These are phyloP conservation scores for Fistulifera pelliculosa DNA, from an alignment of 108 stramenopile species.

Conservation along the genomic window DNA sequence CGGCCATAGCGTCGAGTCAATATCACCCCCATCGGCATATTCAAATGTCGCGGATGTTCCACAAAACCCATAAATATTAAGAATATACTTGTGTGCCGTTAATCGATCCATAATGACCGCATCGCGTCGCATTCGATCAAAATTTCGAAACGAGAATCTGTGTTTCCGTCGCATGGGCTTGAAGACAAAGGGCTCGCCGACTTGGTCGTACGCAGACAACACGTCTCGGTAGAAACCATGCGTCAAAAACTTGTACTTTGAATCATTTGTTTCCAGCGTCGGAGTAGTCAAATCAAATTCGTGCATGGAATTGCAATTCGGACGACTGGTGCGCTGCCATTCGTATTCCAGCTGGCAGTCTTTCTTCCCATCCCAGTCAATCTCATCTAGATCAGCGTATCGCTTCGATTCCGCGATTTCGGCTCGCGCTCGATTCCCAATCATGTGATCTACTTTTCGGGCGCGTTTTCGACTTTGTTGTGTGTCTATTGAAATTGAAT, in stretches of 20 bases:
- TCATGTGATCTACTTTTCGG: no score
- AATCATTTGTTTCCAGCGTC: background rate
- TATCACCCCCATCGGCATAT: conserved; percentile 41
- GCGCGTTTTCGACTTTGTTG: no score
- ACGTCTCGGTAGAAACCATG: conserved; percentile 72
- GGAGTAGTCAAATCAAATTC: conserved; percentile 40
- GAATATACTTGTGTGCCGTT: conserved; percentile 41
- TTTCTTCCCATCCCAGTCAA: conserved; percentile 17
- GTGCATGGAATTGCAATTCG: conserved; percentile 64
- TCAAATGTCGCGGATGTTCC: conserved; percentile 53
- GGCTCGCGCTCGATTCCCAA: no score
- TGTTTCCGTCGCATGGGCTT: conserved; percentile 48
- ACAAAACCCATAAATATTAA: conserved; percentile 73
- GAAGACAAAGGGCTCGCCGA: conserved; percentile 19
- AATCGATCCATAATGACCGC: conserved; percentile 73
- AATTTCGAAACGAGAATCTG: conserved; percentile 35
- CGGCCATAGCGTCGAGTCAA: conserved; percentile 17
- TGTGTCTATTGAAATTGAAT: no score
- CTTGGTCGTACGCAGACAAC: conserved; percentile 22
- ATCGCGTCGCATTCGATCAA: conserved; percentile 60
- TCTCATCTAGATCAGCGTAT: no score
- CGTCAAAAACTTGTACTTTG: conserved; percentile 11
- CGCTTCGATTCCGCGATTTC: no score
- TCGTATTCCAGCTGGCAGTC: conserved; percentile 46
- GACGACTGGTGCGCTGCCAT: conserved; percentile 52